Conservation (phyloP, 495 filamentous ascomycete species). For the Penicillium silybi region DNA sequence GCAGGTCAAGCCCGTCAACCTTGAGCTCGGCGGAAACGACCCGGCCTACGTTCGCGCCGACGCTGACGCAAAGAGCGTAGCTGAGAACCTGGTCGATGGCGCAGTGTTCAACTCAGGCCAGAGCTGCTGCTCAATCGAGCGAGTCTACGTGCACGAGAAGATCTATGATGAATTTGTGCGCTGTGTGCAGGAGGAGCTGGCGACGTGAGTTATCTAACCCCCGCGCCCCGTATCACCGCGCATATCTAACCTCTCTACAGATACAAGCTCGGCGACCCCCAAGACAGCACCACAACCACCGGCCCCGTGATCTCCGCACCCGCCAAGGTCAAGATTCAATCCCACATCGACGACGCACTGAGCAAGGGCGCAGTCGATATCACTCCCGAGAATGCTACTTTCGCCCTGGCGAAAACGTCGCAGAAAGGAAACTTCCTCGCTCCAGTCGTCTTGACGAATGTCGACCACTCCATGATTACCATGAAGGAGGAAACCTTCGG, state of each 20-base stretch:
- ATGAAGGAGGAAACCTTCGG: constrained; percentile 98
- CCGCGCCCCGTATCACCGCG: not conserved
- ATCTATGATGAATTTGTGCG: constrained; percentile 78
- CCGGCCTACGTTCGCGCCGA: constrained; percentile 84
- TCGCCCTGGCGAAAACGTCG: constrained; percentile 53
- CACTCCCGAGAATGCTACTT: constrained; percentile 80
- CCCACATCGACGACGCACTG: constrained; percentile 80
- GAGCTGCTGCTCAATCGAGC: constrained; percentile 90
- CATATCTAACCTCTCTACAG: constrained; percentile 32
- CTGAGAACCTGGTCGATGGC: constrained; percentile 90
- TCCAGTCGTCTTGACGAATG: constrained; percentile 77
- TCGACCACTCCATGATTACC: constrained; percentile 79
- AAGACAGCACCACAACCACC: constrained; percentile 71
- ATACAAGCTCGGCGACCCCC: constrained; percentile 86
- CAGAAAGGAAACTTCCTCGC: constrained; percentile 77
- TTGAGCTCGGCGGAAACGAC: constrained; percentile 94
- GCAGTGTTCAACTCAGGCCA: constrained; percentile 96
- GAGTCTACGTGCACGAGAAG: constrained; percentile 84
- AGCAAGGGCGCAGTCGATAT: constrained; percentile 75
- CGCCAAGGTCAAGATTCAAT: constrained; percentile 65
- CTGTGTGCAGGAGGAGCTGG: constrained; percentile 73
- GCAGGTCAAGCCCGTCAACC: constrained; percentile 73
- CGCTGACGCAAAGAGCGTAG: constrained; percentile 82
- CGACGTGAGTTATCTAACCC: constrained; percentile 19
- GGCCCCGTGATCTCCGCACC: constrained; percentile 83